Percentiles rank a stretch among this genome's conserved stretches.
Conservation (phyloP, 1,139 yeast genomes). For the Yamadazyma diddensiae region DNA sequence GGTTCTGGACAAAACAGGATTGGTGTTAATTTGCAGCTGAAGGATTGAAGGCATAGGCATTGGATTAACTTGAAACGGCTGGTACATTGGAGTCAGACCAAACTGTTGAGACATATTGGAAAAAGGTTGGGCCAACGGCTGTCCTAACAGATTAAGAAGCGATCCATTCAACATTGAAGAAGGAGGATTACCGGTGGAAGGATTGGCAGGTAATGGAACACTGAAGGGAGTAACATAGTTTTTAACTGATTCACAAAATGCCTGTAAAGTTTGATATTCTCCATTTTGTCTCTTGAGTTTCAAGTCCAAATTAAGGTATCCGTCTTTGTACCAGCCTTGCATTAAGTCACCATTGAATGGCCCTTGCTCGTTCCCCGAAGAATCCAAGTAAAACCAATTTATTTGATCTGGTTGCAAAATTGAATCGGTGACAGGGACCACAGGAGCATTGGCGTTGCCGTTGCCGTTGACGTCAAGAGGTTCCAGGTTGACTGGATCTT, state of each 20-base stretch:
- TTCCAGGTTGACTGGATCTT: background rate
- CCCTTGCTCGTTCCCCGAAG: conserved; percentile 70
- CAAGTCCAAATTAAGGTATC: conserved; percentile 58
- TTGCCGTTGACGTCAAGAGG: conserved; percentile 1
- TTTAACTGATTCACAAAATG: conserved; percentile 44
- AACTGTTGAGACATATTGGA: no score
- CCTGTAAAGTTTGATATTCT: conserved; percentile 39
- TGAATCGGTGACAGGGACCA: background rate
- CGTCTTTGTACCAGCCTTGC: conserved; percentile 74
- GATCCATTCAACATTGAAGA: conserved; percentile 6
- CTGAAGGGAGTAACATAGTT: conserved; percentile 60
- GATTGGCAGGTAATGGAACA: conserved; percentile 47
- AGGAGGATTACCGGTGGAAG: conserved; percentile 2
- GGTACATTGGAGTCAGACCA: no score
- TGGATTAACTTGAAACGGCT: conserved; percentile 8
- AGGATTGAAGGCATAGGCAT: conserved; percentile 27
- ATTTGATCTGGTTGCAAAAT: conserved; percentile 28
- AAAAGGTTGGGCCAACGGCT: conserved; percentile 6
- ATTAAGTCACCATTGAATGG: conserved; percentile 73
- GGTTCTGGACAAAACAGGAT: conserved; percentile 34
- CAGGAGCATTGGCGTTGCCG: background rate
- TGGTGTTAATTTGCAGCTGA: conserved; percentile 32
- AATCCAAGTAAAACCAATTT: conserved; percentile 73
- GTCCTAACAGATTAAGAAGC: conserved; percentile 5
- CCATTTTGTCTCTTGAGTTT: conserved; percentile 56